phyloP scores from a whole-genome alignment of 163 green algal species.

The Chlamydomonas reinhardtii region DNA sequence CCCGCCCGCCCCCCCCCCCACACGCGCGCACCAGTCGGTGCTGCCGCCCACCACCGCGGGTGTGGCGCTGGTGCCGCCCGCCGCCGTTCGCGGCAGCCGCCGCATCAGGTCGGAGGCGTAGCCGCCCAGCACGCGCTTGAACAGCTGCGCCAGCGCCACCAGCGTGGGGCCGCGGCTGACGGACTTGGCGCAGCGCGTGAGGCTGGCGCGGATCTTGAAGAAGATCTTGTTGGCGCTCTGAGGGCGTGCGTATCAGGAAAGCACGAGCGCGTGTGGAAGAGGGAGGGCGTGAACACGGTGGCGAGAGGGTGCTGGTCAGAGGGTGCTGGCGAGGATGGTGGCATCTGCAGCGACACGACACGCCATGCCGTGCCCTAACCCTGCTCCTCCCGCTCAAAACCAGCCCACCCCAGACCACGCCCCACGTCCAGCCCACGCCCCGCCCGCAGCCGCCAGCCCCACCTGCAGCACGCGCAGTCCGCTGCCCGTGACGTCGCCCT shows the following conservation, averaged over 20 bases:
- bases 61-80: constrained; percentile 60
- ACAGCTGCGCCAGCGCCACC: constrained; percentile 70
- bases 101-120: constrained; percentile 85
- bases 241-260: not conserved
- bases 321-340: no score
- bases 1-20: no score
- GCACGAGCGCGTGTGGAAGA: not conserved
- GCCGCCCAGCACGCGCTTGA: constrained; percentile 79
- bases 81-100: constrained; percentile 81
- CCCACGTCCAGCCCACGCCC: no score
- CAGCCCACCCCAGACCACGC: no score
- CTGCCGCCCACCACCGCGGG: constrained; percentile 55
- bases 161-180: constrained; percentile 76
- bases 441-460: constrained; percentile 3
- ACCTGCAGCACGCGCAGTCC: constrained; percentile 68
- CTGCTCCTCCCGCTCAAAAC: not conserved
- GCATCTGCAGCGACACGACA: no score
- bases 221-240: constrained; percentile 67
- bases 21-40: constrained; percentile 69
- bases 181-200: constrained; percentile 77
- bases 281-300: no score
- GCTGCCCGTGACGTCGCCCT: constrained; percentile 53
- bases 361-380: not conserved
- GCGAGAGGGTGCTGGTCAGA: no score
- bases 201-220: constrained; percentile 69